Percentiles rank a stretch among this genome's conserved stretches.
phyloP scores from a whole-genome alignment of 768 basidiomycete genomes.

The Imleria badia region DNA sequence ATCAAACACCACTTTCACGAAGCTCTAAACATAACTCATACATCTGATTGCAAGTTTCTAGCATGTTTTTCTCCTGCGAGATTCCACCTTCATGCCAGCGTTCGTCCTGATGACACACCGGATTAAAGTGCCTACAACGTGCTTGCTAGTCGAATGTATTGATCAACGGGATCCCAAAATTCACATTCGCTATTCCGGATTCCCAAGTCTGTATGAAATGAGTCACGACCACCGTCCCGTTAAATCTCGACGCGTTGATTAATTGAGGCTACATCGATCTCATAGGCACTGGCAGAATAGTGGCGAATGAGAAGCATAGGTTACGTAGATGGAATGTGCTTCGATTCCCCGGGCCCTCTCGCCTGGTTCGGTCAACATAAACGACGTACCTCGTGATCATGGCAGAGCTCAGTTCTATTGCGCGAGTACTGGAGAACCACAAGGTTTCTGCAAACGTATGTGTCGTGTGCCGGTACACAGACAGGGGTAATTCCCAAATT shows the following conservation, averaged over 20 bases:
- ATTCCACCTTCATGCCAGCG: not conserved
- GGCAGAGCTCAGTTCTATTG: not conserved
- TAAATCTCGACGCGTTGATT: not conserved
- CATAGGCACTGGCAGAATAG: not conserved
- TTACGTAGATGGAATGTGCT: too few relatives aligned
- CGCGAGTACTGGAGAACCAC: too few relatives aligned
- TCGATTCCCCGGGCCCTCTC: too few relatives aligned
- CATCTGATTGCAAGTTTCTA: not conserved
- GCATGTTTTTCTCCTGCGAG: not conserved
- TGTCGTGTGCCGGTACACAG: too few relatives aligned
- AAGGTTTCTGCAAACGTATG: too few relatives aligned
- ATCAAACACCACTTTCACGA: conserved; percentile 14
- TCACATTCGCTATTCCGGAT: not conserved
- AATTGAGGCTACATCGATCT: not conserved
- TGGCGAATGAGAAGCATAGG: not conserved
- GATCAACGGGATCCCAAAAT: not conserved
- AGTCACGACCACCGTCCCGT: too few relatives aligned
- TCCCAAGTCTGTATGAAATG: too few relatives aligned
- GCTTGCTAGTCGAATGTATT: not conserved
- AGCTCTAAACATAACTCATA: not conserved
- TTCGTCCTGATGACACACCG: not conserved
- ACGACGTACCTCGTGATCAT: not conserved
- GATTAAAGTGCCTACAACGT: not conserved
- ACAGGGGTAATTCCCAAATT: conserved; percentile 11
- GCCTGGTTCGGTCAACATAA: too few relatives aligned